phyloP scores from a whole-genome alignment of 192 early-diverging fungal genomes.

The Podila clonocystis region DNA sequence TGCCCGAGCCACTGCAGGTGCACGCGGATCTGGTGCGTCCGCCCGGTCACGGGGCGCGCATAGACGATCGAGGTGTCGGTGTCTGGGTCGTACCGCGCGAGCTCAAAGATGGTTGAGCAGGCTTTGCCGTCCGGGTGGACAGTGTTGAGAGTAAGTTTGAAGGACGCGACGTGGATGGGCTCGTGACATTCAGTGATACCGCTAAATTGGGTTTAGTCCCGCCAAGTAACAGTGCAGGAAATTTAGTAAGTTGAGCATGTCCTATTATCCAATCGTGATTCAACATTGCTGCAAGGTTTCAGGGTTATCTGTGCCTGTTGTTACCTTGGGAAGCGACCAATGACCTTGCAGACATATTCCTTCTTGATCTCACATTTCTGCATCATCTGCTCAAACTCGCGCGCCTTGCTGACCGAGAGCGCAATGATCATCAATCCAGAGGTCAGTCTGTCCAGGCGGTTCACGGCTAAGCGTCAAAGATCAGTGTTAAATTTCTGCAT shows the following conservation, averaged over 20 bases:
- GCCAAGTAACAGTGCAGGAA: neutral
- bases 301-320: neutral
- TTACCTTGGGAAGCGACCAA: slow-evolving; percentile 87
- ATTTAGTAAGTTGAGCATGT: neutral
- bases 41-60: slow-evolving; percentile 87
- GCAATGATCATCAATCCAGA: slow-evolving; percentile 92
- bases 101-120: slow-evolving; percentile 81
- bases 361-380: slow-evolving; percentile 76
- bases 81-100: slow-evolving; percentile 66
- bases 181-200: slow-evolving; percentile 72
- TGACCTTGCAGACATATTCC: slow-evolving; percentile 88
- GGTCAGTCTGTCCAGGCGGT: slow-evolving; percentile 93
- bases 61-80: slow-evolving; percentile 74
- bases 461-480: slow-evolving; percentile 72
- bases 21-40: slow-evolving; percentile 98
- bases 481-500: too few species aligned
- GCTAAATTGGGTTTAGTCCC: slow-evolving; percentile 26
- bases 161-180: slow-evolving; percentile 86
- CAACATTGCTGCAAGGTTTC: too few species aligned
- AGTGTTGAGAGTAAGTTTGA: slow-evolving; percentile 90
- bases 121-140: slow-evolving; percentile 88
- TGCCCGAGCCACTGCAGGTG: slow-evolving; percentile 93
- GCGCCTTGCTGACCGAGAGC: slow-evolving; percentile 63
- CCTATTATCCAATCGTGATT: too few species aligned
- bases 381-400: slow-evolving; percentile 73